Percentiles rank a stretch among this genome's conserved stretches.
These are phyloP conservation scores for Fusarium coffeatum DNA, from an alignment of 2,329 filamentous ascomycete genomes.

Conservation along the genomic window DNA sequence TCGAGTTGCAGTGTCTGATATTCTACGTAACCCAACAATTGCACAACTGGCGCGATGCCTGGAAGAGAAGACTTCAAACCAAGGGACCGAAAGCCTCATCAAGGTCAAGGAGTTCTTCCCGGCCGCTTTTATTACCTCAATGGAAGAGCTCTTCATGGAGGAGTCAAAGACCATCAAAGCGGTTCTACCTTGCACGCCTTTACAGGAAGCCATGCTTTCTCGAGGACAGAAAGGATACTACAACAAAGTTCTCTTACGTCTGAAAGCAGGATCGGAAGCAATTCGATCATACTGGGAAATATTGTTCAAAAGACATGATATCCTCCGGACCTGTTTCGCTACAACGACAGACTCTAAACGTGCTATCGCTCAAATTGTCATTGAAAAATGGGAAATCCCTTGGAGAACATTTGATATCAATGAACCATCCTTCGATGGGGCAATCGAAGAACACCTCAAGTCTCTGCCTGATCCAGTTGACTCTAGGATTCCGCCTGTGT, in stretches of 20 bases:
- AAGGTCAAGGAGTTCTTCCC: slow-evolving; percentile 43
- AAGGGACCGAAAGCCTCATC: neutral
- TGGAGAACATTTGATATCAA: slow-evolving; percentile 55
- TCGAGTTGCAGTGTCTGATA: slow-evolving; percentile 72
- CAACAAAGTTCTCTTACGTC: slow-evolving; percentile 75
- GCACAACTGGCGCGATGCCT: slow-evolving; percentile 63
- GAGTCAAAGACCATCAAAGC: slow-evolving; percentile 57
- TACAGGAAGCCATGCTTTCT: slow-evolving; percentile 89
- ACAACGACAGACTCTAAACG: slow-evolving; percentile 69
- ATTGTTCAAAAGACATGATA: slow-evolving; percentile 75
- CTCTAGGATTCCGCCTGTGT: slow-evolving; percentile 58
- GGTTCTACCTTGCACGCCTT: slow-evolving; percentile 83
- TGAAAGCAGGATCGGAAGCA: slow-evolving; percentile 61
- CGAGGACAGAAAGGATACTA: slow-evolving; percentile 69
- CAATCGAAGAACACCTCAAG: slow-evolving; percentile 55
- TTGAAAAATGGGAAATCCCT: slow-evolving; percentile 58
- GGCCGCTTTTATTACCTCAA: slow-evolving; percentile 34
- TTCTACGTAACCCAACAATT: slow-evolving; percentile 77
- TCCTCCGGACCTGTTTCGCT: slow-evolving; percentile 81
- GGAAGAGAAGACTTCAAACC: slow-evolving; percentile 1
- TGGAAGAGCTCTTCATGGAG: slow-evolving; percentile 50
- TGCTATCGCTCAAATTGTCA: slow-evolving; percentile 78
- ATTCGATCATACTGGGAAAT: slow-evolving; percentile 71
- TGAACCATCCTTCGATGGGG: slow-evolving; percentile 51
- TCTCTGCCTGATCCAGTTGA: slow-evolving; percentile 57